A percentile compares a stretch with the other conserved stretches of the same genome.
These are phyloP conservation scores for Cadophora sp. DNA, from an alignment of 2,329 filamentous ascomycete species.

Conservation along the genomic window DNA sequence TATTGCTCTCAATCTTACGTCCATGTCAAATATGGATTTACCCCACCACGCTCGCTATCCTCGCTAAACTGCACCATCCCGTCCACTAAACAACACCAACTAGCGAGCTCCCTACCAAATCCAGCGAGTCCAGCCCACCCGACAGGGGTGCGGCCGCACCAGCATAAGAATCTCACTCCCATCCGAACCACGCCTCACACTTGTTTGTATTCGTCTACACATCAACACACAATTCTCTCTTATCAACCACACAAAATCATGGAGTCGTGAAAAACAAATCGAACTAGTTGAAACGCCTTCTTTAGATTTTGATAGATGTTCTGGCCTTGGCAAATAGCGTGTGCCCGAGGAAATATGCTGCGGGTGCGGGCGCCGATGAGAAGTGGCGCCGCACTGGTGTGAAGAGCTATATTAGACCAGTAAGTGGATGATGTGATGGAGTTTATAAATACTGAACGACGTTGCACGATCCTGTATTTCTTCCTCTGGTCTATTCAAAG, in stretches of 20 bases:
- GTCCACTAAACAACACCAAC: too few species aligned
- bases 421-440: background rate
- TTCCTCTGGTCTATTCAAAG: background rate
- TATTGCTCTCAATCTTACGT: too few species aligned
- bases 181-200: background rate
- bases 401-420: background rate
- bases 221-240: background rate
- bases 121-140: too few species aligned
- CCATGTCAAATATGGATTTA: too few species aligned
- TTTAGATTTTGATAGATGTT: background rate
- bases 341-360: background rate
- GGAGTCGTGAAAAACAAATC: background rate
- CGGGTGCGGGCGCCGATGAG: background rate
- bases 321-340: background rate
- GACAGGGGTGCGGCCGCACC: background rate
- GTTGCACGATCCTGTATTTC: background rate
- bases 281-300: background rate
- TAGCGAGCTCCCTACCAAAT: background rate
- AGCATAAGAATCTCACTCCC: background rate
- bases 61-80: too few species aligned
- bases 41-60: too few species aligned
- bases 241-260: background rate
- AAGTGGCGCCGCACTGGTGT: background rate
- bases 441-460: background rate
- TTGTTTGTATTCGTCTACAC: background rate